phyloP scores from a whole-genome alignment of 139 green algal genomes.

The Gonium pectorale region DNA sequence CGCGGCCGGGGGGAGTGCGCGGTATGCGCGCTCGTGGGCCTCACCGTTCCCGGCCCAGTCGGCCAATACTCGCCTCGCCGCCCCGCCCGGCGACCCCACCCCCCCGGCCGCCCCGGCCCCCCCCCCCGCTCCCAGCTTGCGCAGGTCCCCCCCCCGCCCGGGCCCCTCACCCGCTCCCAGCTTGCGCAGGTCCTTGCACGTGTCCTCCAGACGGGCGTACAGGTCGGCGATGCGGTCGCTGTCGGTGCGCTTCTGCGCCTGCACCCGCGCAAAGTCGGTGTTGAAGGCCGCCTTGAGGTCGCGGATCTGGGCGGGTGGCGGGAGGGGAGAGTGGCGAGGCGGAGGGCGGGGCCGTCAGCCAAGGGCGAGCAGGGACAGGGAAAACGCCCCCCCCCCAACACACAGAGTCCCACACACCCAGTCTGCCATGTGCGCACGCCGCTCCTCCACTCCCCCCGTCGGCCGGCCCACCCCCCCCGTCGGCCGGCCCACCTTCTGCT shows the following conservation, averaged over 20 bases:
- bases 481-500: slow-evolving; percentile 31
- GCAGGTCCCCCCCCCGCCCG: no score
- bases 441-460: no score
- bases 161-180: slow-evolving; percentile 31
- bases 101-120: not conserved
- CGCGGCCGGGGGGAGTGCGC: no score
- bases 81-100: not conserved
- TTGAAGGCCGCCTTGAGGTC: slow-evolving; percentile 54
- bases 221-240: slow-evolving; percentile 56
- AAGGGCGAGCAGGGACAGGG: not conserved
- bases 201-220: slow-evolving; percentile 53
- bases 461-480: no score
- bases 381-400: not conserved
- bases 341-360: not conserved
- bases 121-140: no score
- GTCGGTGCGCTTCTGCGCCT: slow-evolving; percentile 36
- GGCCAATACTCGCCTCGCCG: no score
- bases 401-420: not conserved
- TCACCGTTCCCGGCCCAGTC: no score
- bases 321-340: not conserved
- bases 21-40: no score
- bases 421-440: not conserved
- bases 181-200: slow-evolving; percentile 39
- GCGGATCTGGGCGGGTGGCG: not conserved
- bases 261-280: slow-evolving; percentile 37